phyloP scores from a whole-genome alignment of 495 filamentous ascomycete genomes.

The Penicillium odoratum region DNA sequence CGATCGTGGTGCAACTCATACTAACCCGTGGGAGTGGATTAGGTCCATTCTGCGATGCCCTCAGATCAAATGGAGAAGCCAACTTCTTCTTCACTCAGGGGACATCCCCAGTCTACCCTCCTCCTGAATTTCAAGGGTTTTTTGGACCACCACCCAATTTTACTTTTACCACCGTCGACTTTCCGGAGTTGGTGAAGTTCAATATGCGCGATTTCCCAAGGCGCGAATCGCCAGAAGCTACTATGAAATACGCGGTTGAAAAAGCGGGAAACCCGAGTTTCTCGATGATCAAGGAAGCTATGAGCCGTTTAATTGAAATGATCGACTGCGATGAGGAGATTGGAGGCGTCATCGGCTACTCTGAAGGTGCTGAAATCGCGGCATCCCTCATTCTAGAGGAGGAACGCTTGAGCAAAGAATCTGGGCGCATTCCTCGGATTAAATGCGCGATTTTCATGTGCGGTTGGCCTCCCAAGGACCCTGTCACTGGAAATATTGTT shows the following conservation, averaged over 20 bases:
- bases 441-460: conserved; percentile 58
- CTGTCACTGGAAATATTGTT: conserved; percentile 38
- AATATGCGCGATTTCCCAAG: conserved; percentile 25
- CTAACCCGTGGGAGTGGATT: not conserved
- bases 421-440: conserved; percentile 43
- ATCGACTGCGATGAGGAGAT: conserved; percentile 36
- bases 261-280: conserved; percentile 15
- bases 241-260: conserved; percentile 14
- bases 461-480: conserved; percentile 54
- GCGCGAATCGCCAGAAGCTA: conserved; percentile 23
- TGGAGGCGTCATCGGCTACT: conserved; percentile 55
- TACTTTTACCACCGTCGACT: conserved; percentile 19
- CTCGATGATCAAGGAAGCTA: conserved; percentile 8
- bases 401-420: conserved; percentile 30
- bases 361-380: conserved; percentile 61
- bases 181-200: conserved; percentile 6
- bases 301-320: conserved; percentile 22
- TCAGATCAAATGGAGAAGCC: conserved; percentile 14
- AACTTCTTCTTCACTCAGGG: conserved; percentile 32
- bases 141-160: conserved; percentile 35
- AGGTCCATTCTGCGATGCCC: conserved; percentile 25
- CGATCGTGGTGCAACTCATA: not conserved
- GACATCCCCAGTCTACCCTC: conserved; percentile 12
- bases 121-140: conserved; percentile 21
- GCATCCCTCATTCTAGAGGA: conserved; percentile 55